Conservation (phyloP, 768 basidiomycete genomes). For the Gloeophyllum trabeum region DNA sequence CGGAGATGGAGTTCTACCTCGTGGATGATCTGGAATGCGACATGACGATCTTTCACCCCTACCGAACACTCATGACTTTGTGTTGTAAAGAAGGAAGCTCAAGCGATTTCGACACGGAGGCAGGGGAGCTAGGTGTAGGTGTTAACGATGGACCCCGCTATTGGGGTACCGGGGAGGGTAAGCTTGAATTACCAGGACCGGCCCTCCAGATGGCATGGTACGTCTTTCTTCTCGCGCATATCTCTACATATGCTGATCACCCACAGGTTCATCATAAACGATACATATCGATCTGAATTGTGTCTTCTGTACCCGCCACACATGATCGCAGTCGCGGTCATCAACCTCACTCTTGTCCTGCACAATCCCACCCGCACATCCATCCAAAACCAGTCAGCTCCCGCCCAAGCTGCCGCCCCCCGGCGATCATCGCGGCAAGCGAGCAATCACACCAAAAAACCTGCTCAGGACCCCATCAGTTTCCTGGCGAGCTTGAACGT, state of each 20-base stretch:
- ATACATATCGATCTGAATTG: slow-evolving; percentile 87
- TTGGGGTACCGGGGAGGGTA: slow-evolving; percentile 76
- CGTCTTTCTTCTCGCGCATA: slow-evolving; percentile 11
- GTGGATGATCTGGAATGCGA: slow-evolving; percentile 96
- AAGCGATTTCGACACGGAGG: slow-evolving; percentile 37
- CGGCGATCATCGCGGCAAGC: slow-evolving; percentile 47
- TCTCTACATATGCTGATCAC: neutral
- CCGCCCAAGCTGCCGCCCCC: slow-evolving; percentile 14
- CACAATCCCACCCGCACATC: slow-evolving; percentile 44
- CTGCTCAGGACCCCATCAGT: slow-evolving; percentile 47
- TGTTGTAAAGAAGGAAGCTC: slow-evolving; percentile 47
- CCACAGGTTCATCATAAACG: slow-evolving; percentile 89
- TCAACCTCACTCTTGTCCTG: slow-evolving; percentile 80
- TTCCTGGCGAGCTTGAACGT: slow-evolving; percentile 86
- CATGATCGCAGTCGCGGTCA: slow-evolving; percentile 82
- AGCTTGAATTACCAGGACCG: slow-evolving; percentile 61
- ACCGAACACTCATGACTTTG: slow-evolving; percentile 74
- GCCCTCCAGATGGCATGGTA: slow-evolving; percentile 91
- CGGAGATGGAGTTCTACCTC: slow-evolving; percentile 99
- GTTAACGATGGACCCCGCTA: slow-evolving; percentile 50
- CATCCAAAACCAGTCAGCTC: slow-evolving; percentile 26
- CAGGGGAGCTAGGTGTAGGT: slow-evolving; percentile 39
- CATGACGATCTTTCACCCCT: slow-evolving; percentile 87
- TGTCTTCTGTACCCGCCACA: slow-evolving; percentile 95
- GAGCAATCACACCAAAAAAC: slow-evolving; percentile 22